Conservation (phyloP, 2,329 filamentous ascomycete genomes). For the Aureobasidium subglaciale region DNA sequence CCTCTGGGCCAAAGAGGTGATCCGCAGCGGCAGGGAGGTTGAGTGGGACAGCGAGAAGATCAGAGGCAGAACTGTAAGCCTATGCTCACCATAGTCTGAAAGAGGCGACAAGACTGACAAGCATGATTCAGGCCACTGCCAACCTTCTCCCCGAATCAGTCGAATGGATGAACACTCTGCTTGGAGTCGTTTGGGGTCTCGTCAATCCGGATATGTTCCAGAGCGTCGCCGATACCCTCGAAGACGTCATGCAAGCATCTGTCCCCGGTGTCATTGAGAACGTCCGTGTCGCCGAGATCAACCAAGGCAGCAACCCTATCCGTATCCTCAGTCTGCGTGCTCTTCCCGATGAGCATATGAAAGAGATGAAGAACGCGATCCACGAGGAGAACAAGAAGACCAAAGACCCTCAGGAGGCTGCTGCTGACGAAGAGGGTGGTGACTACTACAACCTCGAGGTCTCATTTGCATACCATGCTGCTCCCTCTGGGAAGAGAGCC, state of each 20-base stretch:
- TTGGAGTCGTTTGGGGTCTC: slow-evolving; percentile 79
- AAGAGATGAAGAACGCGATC: slow-evolving; percentile 74
- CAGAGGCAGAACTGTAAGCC: slow-evolving; percentile 64
- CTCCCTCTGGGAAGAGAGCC: slow-evolving; percentile 61
- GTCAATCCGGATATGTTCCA: slow-evolving; percentile 94
- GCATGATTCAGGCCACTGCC: slow-evolving; percentile 54
- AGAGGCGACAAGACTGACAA: background rate
- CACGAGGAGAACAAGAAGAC: slow-evolving; percentile 70
- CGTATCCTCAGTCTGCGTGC: slow-evolving; percentile 81
- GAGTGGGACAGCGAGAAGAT: slow-evolving; percentile 87
- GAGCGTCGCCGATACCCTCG: slow-evolving; percentile 83
- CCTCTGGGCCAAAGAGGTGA: slow-evolving; percentile 82
- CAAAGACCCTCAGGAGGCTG: slow-evolving; percentile 80
- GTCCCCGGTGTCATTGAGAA: slow-evolving; percentile 88
- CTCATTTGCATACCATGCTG: slow-evolving; percentile 84
- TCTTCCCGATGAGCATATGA: slow-evolving; percentile 72
- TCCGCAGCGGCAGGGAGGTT: slow-evolving; percentile 70
- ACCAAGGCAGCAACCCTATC: slow-evolving; percentile 84
- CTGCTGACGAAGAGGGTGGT: slow-evolving; percentile 82
- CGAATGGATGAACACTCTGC: slow-evolving; percentile 84
- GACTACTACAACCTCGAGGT: slow-evolving; percentile 91
- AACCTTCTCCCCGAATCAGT: slow-evolving; percentile 91
- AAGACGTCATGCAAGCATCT: slow-evolving; percentile 95
- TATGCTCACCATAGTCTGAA: background rate
- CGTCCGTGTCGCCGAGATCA: slow-evolving; percentile 89